Conservation (phyloP, 2,329 filamentous ascomycete species). For the Hypomyces rosellus region DNA sequence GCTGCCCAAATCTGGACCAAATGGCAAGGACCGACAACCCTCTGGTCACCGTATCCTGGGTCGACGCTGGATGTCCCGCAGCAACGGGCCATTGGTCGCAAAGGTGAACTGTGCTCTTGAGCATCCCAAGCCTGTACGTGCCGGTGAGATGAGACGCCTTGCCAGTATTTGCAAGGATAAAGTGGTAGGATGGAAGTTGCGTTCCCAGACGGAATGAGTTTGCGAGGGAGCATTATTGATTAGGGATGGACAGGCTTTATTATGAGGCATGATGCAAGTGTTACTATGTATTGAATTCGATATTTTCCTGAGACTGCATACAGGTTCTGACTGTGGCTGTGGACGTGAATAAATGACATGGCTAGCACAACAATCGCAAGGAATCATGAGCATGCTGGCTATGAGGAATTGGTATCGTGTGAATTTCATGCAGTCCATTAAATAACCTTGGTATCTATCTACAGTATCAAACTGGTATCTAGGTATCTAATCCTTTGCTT, state of each 20-base stretch:
- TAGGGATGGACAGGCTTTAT: no score
- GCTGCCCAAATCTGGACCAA: not conserved
- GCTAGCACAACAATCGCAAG: no score
- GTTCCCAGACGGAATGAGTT: constrained; percentile 5
- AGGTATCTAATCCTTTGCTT: no score
- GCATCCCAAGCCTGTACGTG: constrained; percentile 26
- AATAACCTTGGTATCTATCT: no score
- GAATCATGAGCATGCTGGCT: no score
- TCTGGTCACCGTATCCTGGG: constrained; percentile 11
- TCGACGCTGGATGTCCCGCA: constrained; percentile 17
- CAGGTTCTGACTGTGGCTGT: no score
- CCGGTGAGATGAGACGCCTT: constrained; percentile 24
- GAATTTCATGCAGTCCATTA: no score
- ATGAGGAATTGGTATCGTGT: no score
- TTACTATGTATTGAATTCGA: not conserved
- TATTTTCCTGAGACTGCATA: no score
- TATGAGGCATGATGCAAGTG: not conserved
- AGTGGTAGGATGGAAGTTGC: constrained; percentile 6
- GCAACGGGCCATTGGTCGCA: constrained; percentile 19
- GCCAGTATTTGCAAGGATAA: constrained; percentile 15
- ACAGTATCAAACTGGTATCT: no score
- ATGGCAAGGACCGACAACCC: not conserved
- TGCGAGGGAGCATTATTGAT: not conserved
- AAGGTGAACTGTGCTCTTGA: constrained; percentile 24
- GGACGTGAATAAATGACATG: no score